A percentile compares a stretch with the other conserved stretches of the same genome.
Evolutionary conservation across 2,329 filamentous ascomycete species (phyloP).

Genomic region (Penicillium nordicum): DNA sequence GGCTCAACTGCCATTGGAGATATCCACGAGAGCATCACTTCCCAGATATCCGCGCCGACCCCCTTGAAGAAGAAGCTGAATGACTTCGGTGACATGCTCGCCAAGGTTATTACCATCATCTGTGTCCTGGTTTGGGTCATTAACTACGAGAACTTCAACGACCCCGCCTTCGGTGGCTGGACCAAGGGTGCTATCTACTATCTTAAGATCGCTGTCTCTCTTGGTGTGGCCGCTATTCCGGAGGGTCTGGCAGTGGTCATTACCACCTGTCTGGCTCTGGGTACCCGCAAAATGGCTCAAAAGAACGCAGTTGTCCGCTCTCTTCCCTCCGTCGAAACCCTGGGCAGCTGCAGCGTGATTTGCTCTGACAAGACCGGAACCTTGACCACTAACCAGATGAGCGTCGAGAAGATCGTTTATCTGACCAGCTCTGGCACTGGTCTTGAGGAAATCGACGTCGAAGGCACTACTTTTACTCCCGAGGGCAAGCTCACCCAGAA

Average conservation of each 20-base stretch:
- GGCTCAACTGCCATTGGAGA: conserved; percentile 92
- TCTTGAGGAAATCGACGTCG: conserved; percentile 81
- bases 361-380: conserved; percentile 99
- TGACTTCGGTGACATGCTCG: conserved; percentile 91
- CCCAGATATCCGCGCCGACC: conserved; percentile 95
- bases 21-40: conserved; percentile 97
- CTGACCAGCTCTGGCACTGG: conserved; percentile 69
- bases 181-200: conserved; percentile 99
- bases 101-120: conserved; percentile 97
- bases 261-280: conserved; percentile 93
- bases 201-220: conserved; percentile 96
- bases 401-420: conserved; percentile 87
- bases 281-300: conserved; percentile 96
- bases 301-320: conserved; percentile 98
- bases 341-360: conserved; percentile 98
- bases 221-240: conserved; percentile 95
- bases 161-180: conserved; percentile 89
- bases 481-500: conserved; percentile 68
- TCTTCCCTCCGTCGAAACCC: conserved; percentile 91
- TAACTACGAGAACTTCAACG: conserved; percentile 95
- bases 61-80: conserved; percentile 98
- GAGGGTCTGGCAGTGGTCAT: conserved; percentile 98
- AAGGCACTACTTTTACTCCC: conserved; percentile 89
- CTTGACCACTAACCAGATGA: conserved; percentile 98
- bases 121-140: conserved; percentile 97